Base-by-base conservation (phyloP, 2,329 filamentous ascomycete species). In the Trichoderma sp. region DNA sequence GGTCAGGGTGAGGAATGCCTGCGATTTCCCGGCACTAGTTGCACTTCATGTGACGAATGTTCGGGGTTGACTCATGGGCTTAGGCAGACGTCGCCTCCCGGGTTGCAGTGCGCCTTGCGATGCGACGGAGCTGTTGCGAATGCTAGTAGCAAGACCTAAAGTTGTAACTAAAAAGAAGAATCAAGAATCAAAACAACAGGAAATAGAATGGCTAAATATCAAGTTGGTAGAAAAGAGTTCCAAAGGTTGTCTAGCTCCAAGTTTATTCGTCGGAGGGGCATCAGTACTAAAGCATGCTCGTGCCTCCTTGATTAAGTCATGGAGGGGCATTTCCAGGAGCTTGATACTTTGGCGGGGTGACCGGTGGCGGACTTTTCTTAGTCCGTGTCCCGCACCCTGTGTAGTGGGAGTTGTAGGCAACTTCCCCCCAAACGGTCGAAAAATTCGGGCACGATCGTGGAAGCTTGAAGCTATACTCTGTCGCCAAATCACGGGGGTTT, bases 361-460 rank as follows among this genome's bases (percentile, higher is more conserved):
- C 68, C 74, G 60, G 61, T 26, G 30, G 60, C 78, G 78, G 79
- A 79, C 71, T 79, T 80, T 78, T 75, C 71, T 82, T 80, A 79
- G 76, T 77, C 80, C 79, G 80, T 74, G 69, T 73, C 73, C 79
- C 77, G 78, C 75, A 76, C 69, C 68, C 43, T 57, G 70, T 62
- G 73, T 75, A 74, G 76, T 77, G 77, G 73, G 66, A 73, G 65
- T 76, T 74, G 75, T 76, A 76, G 76, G 78, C 76, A 77, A 76
- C 63, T 74, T 75, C 76, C 76, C 75, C 66, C 66, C 57, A 70
- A 74, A 76, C 76, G 71, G 74, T 79, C 78, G 77, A 79, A 81
- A 81, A 81, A 78, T 79, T 80, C 74, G 76, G 76, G 77, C 73
- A 76, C 71, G 71, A 77, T 74, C 74, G 75, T 73, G 74, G 74